phyloP scores from a whole-genome alignment of 179 eudicot species.

The Drosera spatulata region DNA sequence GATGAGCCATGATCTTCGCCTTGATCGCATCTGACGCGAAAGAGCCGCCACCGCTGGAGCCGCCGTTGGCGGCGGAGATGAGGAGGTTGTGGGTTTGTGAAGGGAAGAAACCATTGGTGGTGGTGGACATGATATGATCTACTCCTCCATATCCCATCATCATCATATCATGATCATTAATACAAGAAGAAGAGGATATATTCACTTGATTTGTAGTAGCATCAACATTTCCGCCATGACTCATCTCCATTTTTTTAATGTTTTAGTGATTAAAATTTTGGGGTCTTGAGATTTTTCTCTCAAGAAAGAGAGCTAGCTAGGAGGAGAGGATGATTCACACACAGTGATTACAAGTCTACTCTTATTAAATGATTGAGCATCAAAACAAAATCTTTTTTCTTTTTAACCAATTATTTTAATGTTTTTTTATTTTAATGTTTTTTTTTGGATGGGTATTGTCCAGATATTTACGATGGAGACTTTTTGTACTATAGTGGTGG shows the following conservation, averaged over 20 bases:
- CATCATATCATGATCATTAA: background rate
- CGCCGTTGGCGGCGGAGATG: background rate
- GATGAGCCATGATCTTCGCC: slow-evolving; percentile 94
- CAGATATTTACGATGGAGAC: too few relatives aligned
- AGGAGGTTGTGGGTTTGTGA: background rate
- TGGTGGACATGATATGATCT: slow-evolving; percentile 15
- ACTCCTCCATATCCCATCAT: background rate
- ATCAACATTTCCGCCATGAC: background rate
- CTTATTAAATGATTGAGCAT: too few relatives aligned
- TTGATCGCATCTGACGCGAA: slow-evolving; percentile 22
- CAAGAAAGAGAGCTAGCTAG: too few relatives aligned
- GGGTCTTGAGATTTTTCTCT: too few relatives aligned
- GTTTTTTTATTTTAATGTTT: too few relatives aligned
- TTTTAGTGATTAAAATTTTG: too few relatives aligned
- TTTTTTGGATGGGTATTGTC: too few relatives aligned
- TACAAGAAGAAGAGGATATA: background rate
- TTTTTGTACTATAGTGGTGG: too few relatives aligned
- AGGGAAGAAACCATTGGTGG: slow-evolving; percentile 3
- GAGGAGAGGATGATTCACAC: too few relatives aligned
- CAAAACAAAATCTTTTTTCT: too few relatives aligned
- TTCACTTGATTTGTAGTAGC: background rate
- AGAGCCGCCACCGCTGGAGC: slow-evolving; percentile 2
- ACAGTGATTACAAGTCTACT: too few relatives aligned
- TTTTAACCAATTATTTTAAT: too few relatives aligned
- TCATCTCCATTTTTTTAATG: background rate